Evolutionary conservation across 352 stramenopile genomes (phyloP), one percentile per base, ranked within the genome.

Genomic region (Globisporangium orthogonon): DNA sequence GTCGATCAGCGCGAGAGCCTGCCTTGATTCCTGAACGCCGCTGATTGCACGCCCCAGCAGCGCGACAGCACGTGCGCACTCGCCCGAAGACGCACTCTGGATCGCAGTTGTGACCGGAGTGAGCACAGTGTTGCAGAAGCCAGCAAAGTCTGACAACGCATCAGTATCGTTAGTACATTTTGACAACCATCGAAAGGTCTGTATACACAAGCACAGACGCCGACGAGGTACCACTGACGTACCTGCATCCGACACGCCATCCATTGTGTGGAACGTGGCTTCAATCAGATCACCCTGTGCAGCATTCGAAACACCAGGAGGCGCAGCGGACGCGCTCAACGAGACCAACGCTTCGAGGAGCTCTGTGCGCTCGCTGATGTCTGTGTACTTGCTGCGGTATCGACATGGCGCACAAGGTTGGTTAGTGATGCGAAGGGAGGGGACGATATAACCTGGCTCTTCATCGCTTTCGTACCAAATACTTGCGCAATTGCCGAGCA

Each of bases 11-110:
- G 54, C 52, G 10, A 61, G 46, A 3, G 70, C 63, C n/a, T 82
- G 67, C 1, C 40, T 35, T 14, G 58, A 35, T 18, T 70, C 64
- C 48, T 77, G 62, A 11, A 86, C 61, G 30, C 79, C 79, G 45
- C 62, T 61, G 50, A 87, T 70, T n/a, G 77, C 77, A 40, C 80
- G 71, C 17, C 77, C 70, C n/a, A 88, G 62, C 18, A 88, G 58
- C 37, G 71, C 70, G 1, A 86, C 58, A 7, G 62, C 69, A 37
- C 46, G 61, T 4, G 64, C 67, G 31, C 60, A 67, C 28, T 79
- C 67, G 0, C 29, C 46, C 35, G 66, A 33, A n/a, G 60, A 67
- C 43, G 45, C 40, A 56, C 66, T 79, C 58, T 74, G 66, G 1
- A 76, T 70, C 17, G 48, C 51, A 30, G 66, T 23, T 3, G 62